These are phyloP conservation scores for Lachnellula arida DNA, from an alignment of 2,329 filamentous ascomycete genomes.

Conservation along the genomic window DNA sequence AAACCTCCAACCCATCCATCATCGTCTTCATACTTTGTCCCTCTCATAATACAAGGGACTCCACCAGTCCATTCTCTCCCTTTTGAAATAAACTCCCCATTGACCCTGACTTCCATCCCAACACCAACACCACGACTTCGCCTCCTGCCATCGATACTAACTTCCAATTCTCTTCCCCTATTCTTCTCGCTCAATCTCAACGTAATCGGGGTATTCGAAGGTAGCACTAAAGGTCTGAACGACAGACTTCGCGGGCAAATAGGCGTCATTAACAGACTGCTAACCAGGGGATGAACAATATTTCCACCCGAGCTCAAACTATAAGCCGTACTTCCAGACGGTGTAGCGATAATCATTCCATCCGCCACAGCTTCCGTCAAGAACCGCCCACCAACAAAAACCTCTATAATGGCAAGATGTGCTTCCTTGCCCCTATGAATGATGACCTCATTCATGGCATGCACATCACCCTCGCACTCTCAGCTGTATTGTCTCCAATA, in stretches of 20 bases:
- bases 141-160: slow-evolving; percentile 73
- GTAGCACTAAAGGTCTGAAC: slow-evolving; percentile 86
- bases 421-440: slow-evolving; percentile 87
- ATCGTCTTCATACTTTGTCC: slow-evolving; percentile 55
- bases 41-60: slow-evolving; percentile 85
- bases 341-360: slow-evolving; percentile 89
- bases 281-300: slow-evolving; percentile 91
- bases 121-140: slow-evolving; percentile 59
- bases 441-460: slow-evolving; percentile 91
- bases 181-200: slow-evolving; percentile 79
- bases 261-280: slow-evolving; percentile 82
- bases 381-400: slow-evolving; percentile 83
- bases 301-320: slow-evolving; percentile 87
- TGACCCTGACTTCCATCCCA: slow-evolving; percentile 84
- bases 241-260: slow-evolving; percentile 90
- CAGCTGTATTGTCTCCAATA: slow-evolving; percentile 33
- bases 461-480: slow-evolving; percentile 37
- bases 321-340: slow-evolving; percentile 93
- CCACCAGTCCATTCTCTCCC: slow-evolving; percentile 61
- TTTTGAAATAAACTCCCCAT: slow-evolving; percentile 70
- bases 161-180: slow-evolving; percentile 68
- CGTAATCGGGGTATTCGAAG: slow-evolving; percentile 77
- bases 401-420: slow-evolving; percentile 86
- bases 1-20: slow-evolving; percentile 96
- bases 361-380: slow-evolving; percentile 93